Conservation (phyloP, 495 filamentous ascomycete species). For the Melanomma pulvis-pyrius region DNA sequence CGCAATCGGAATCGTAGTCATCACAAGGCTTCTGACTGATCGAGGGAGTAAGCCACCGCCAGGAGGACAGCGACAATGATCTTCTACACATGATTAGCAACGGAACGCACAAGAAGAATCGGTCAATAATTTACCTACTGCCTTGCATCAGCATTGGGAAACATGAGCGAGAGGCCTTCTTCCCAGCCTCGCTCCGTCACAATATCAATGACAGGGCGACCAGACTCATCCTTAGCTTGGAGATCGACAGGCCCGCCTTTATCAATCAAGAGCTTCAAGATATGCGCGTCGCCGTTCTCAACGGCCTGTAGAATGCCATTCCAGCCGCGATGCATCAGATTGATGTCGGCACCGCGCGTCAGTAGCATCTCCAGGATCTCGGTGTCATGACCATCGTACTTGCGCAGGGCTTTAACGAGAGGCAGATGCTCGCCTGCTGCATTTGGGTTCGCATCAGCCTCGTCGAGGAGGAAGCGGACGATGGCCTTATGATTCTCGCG, state of each 20-base stretch:
- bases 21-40: neutral
- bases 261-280: constrained; percentile 52
- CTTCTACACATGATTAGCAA: neutral
- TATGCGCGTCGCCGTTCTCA: constrained; percentile 40
- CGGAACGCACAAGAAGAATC: neutral
- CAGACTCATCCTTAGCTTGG: constrained; percentile 47
- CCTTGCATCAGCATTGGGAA: constrained; percentile 20
- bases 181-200: constrained; percentile 39
- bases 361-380: constrained; percentile 56
- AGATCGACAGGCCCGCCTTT: constrained; percentile 51
- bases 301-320: constrained; percentile 49
- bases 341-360: constrained; percentile 56
- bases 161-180: constrained; percentile 21
- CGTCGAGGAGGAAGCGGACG: constrained; percentile 53
- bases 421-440: constrained; percentile 58
- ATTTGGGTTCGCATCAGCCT: constrained; percentile 57
- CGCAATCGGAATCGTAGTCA: neutral
- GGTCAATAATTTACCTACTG: constrained; percentile 12
- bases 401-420: constrained; percentile 57
- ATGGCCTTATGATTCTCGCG: constrained; percentile 56
- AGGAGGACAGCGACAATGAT: neutral
- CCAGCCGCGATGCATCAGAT: constrained; percentile 58
- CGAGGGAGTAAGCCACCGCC: neutral
- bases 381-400: constrained; percentile 52
- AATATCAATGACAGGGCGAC: constrained; percentile 47